Base-by-base conservation (phyloP, 495 filamentous ascomycete species). In the Ramalina intermedia region DNA sequence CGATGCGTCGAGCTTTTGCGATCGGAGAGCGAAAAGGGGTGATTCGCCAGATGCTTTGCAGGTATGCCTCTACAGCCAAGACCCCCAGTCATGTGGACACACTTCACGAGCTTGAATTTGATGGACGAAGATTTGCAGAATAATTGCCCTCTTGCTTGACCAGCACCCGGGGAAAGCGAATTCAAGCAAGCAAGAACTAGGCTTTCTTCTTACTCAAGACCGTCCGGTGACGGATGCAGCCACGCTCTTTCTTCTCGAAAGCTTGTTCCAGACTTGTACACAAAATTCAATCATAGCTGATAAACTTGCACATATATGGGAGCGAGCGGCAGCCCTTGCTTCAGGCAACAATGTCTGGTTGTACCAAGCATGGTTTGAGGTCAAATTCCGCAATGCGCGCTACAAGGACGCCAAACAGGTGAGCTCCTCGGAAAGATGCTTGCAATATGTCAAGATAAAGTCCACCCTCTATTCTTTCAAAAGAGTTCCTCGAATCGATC, bases 1-100 rank as follows among this genome's bases (percentile, higher is more conserved):
- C 59, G 74, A 76, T 56, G 77, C 77, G 16, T 54, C 79, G 42
- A 72, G 76, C 58, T 63, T 79, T 16, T 73, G 74, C 48, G 74
- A 79, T 47, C 78, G 76, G 51, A 71, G 73, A 39, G 65, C 76
- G 39, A 80, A 79, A 58, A 80, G 77, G 50, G 73, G 77, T 37
- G 76, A 79, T 51, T 68, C 74, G 45, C 67, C 37, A 37, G 55
- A 58, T 26, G 26, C 46, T 41, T 36, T 51, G 14, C 47, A 43
- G 37, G 55, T 53, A 48, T 20, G 52, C 26, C 12, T 36, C 40
- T 16, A 41, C 8, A 7, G 38, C 38, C 29, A 13, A 21, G 11
- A 24, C 16, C 8, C 3, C 1, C 8, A 6, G 8, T 24, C 33
- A 12, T 24, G 0, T 6, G 8, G n/a, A 0, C 5, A 4, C 36